Evolutionary conservation across 1,139 yeast species (phyloP).

Genomic region (Kluyveromyces marxianus): DNA sequence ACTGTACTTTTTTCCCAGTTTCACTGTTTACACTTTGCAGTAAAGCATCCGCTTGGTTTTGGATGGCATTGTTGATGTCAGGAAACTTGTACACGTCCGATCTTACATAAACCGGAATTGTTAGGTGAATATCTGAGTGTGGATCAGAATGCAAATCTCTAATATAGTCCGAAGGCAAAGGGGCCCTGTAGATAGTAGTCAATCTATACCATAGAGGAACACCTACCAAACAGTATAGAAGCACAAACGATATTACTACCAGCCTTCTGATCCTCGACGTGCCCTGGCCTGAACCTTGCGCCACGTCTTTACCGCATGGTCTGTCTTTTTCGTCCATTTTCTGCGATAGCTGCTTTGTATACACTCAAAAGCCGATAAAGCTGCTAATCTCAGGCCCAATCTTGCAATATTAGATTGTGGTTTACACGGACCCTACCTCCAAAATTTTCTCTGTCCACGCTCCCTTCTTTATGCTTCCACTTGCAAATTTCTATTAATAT

Average conservation of each 20-base stretch:
- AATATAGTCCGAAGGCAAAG: conserved; percentile 54
- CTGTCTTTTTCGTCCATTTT: no score
- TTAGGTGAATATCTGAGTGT: conserved; percentile 24
- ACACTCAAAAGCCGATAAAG: no score
- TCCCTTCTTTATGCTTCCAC: no score
- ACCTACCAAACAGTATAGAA: conserved; percentile 49
- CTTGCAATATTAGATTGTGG: no score
- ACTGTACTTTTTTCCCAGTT: conserved; percentile 15
- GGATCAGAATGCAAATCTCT: conserved; percentile 33
- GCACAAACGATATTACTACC: conserved; percentile 23
- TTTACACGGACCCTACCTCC: no score
- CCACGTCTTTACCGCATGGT: no score
- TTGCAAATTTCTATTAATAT: no score
- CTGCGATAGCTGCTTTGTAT: no score
- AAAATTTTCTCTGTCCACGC: no score
- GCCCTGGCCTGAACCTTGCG: background rate
- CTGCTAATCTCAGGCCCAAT: no score
- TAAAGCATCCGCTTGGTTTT: conserved; percentile 30
- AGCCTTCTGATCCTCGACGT: conserved; percentile 15
- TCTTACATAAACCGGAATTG: conserved; percentile 45
- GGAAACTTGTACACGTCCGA: conserved; percentile 33
- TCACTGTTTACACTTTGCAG: conserved; percentile 12
- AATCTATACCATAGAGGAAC: conserved; percentile 66
- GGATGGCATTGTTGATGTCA: conserved; percentile 41
- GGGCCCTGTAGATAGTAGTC: conserved; percentile 70